Base-by-base conservation (phyloP, 257 asterid species). In the Salvia miltiorrhiza region DNA sequence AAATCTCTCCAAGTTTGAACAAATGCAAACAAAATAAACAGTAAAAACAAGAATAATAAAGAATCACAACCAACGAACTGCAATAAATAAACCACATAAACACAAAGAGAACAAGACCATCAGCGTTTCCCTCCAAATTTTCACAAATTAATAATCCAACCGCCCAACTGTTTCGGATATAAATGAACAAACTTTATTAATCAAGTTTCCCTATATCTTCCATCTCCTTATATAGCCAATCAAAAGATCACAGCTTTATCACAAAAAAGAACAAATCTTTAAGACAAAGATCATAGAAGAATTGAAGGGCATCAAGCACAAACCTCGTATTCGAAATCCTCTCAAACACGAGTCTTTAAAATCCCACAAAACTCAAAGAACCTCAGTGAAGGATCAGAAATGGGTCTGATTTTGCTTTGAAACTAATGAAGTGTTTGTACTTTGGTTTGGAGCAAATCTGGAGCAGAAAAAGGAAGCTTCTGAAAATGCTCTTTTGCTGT, bases 391-490 rank as follows among this genome's bases (percentile, higher is more conserved):
- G 54, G 47, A 75, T 66, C 70, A 69, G 75, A 76, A 53, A 70
- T 41, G 76, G 76, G 67, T 44, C 24, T 65, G 60, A 23, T 19
- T 70, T 39, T 28, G 20, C 43, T 59, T 39, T 5, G 64, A 67
- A 41, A 72, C 17, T 23, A 21, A 52, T n/a, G 33, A 60, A 68
- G 67, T 37, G 14, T 24, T 7, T 1, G 16, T 11, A 63, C 11
- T 35, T 35, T 2, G 1, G 30, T 74, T 71, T 19, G 68, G 43
- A 70, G 74, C 77, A 73, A 77, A 73, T 80, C 76, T 73, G 78
- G 67, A 69, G 76, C 75, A 56, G 39, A 23, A 76, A 63, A 63
- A 57, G 14, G 81, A 76, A 78, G 76, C 74, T 71, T 77, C 80
- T 48, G 76, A 71, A 67, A 71, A 48, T 71, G 77, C 63, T 55